Base-by-base conservation (phyloP, 352 stramenopile genomes). In the Phytopythium oedochilum region DNA sequence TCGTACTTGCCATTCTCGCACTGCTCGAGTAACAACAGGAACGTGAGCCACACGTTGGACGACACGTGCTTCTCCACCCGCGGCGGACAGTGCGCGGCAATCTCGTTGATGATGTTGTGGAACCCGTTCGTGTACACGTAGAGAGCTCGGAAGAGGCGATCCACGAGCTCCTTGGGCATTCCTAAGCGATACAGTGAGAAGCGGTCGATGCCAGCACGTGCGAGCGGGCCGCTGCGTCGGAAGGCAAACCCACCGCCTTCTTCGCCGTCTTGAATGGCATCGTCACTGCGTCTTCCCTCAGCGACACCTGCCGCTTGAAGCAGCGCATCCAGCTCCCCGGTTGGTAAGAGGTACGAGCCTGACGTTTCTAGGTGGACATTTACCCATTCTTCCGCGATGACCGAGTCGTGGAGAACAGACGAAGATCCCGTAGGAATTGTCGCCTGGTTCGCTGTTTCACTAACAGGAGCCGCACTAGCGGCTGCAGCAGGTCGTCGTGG, bases 61-160 rank as follows among this genome's bases (percentile, higher is more conserved):
- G 81, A 87, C n/a, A 93, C 73, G 38, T 93, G 83, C n/a, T 71
- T 77, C 61, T 90, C 80, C 17, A 83, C 68, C 2, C 53, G 64
- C 5, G 78, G 68, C 10, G 83, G 83, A 35, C 81, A 90, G 34
- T 86, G 83, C 11, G 78, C 66, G 11, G 79, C 75, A 31, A 93
- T 89, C 52, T 93, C 81, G 45, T 83, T 83, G 63, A 93, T 89
- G 53, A 93, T 74, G 34, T 80, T 91, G 70, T 91, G 81, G 40
- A 93, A 93, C 8, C 83, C 81, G 49, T 88, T 93, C 15, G 81
- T 89, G 63, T 93, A 91, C 25, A 93, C 80, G 64, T 91, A 93
- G 6, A 93, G 61, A 22, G 78, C 80, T n/a, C 83, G 76, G 53
- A 89, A 93, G 2, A 93, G 64, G 1, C 83, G 75, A 59, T 91